Conservation (phyloP, 345 rosid species). For the Toxicodendron radicans region DNA sequence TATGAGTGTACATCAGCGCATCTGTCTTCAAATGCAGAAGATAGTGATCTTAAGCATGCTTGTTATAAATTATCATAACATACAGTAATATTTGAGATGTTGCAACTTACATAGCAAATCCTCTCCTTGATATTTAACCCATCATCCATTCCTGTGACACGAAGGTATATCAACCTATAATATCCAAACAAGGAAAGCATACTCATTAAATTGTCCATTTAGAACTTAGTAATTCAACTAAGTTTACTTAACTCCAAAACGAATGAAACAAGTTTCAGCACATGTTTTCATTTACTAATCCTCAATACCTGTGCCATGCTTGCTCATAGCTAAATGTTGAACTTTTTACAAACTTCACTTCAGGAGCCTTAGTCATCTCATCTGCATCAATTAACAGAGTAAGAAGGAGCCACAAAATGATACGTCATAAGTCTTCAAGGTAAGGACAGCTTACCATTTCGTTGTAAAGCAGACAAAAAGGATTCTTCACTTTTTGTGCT, state of each 20-base stretch:
- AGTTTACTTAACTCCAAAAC: neutral
- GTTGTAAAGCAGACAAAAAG: constrained; percentile 75
- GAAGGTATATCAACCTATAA: constrained; percentile 78
- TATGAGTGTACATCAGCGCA: neutral
- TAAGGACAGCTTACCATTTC: constrained; percentile 54
- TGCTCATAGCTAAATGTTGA: constrained; percentile 97
- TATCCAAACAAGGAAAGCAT: constrained; percentile 14
- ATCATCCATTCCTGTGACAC: constrained; percentile 94
- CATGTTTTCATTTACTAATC: constrained; percentile 4
- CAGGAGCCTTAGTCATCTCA: constrained; percentile 55
- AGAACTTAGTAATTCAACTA: neutral
- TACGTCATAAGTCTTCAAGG: constrained; percentile 16
- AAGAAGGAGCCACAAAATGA: constrained; percentile 25
- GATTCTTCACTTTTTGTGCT: constrained; percentile 94
- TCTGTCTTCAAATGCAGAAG: neutral
- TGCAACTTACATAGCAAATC: constrained; percentile 63
- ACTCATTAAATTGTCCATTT: too few species aligned
- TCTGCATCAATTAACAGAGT: constrained; percentile 49
- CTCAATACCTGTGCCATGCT: constrained; percentile 92
- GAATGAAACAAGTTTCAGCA: constrained; percentile 9
- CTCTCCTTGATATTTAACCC: constrained; percentile 89
- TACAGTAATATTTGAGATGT: neutral
- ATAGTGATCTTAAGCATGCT: constrained; percentile 3
- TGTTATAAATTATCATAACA: neutral
- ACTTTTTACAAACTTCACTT: constrained; percentile 79